These are phyloP conservation scores for Apostasia shenzhenica DNA, from an alignment of 106 monocot genomes.

Conservation along the genomic window DNA sequence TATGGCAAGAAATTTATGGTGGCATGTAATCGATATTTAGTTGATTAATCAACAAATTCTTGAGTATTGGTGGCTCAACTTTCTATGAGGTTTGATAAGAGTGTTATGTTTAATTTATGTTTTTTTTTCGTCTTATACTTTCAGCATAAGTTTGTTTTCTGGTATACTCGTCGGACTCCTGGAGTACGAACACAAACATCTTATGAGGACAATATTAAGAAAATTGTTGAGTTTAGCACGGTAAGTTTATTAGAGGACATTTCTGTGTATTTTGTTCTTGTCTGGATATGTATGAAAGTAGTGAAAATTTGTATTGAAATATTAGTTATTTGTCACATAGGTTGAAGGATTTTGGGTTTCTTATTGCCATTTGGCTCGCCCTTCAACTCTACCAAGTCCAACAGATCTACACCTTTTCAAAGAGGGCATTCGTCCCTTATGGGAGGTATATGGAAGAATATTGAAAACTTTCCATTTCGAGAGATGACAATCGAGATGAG, in stretches of 20 bases:
- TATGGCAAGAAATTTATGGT: too few relatives aligned
- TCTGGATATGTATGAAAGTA: not conserved
- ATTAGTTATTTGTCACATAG: slow-evolving; percentile 15
- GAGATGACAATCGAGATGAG: not conserved
- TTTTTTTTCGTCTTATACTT: slow-evolving; percentile 1
- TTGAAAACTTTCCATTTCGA: not conserved
- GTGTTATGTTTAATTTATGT: not conserved
- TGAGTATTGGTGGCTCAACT: too few relatives aligned
- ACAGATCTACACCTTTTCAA: slow-evolving; percentile 97
- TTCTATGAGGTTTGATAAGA: too few relatives aligned
- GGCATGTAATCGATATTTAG: too few relatives aligned
- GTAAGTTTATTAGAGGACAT: slow-evolving; percentile 23
- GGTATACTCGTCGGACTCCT: slow-evolving; percentile 81
- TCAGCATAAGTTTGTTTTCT: slow-evolving; percentile 85
- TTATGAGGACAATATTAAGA: slow-evolving; percentile 97
- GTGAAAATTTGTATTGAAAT: not conserved
- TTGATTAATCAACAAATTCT: too few relatives aligned
- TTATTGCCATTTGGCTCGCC: slow-evolving; percentile 85
- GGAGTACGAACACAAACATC: slow-evolving; percentile 71
- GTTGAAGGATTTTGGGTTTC: slow-evolving; percentile 97
- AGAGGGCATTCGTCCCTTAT: slow-evolving; percentile 87
- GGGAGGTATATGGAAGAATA: slow-evolving; percentile 67
- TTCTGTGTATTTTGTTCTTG: not conserved
- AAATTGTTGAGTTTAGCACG: slow-evolving; percentile 86
- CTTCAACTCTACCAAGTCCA: slow-evolving; percentile 69